Conservation (phyloP, 768 basidiomycete genomes). For the Podaxis rugospora region DNA sequence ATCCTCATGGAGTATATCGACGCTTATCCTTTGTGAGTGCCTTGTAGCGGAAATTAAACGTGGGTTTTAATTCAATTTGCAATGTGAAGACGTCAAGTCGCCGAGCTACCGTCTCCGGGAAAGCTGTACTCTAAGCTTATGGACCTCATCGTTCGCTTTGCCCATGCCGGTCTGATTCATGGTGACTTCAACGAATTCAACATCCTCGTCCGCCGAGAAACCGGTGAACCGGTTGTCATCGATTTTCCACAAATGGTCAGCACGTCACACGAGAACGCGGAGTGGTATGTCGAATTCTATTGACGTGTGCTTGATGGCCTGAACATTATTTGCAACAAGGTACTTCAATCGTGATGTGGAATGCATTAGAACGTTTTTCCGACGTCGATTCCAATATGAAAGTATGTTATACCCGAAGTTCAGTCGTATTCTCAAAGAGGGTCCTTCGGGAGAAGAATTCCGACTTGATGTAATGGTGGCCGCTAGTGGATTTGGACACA, state of each 20-base stretch:
- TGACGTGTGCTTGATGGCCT: conserved; percentile 10
- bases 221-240: conserved; percentile 80
- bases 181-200: conserved; percentile 99
- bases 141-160: conserved; percentile 95
- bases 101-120: conserved; percentile 79
- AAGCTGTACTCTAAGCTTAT: conserved; percentile 88
- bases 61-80: conserved; percentile 4
- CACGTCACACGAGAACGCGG: conserved; percentile 94
- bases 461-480: conserved; percentile 87
- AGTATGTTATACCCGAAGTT: conserved; percentile 86
- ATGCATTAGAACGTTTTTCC: conserved; percentile 92
- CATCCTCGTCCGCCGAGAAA: conserved; percentile 81
- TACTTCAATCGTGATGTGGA: conserved; percentile 99
- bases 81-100: conserved; percentile 72
- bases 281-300: conserved; percentile 58
- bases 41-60: background rate
- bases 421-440: conserved; percentile 52
- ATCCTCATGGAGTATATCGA: conserved; percentile 96
- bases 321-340: conserved; percentile 40
- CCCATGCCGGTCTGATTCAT: conserved; percentile 92
- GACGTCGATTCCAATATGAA: conserved; percentile 88
- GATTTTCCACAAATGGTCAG: conserved; percentile 99
- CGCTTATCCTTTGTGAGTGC: conserved; percentile 83
- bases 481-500: conserved; percentile 89
- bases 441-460: conserved; percentile 48